Conservation (phyloP, 2,329 filamentous ascomycete genomes). For the Apiospora malaysiana region DNA sequence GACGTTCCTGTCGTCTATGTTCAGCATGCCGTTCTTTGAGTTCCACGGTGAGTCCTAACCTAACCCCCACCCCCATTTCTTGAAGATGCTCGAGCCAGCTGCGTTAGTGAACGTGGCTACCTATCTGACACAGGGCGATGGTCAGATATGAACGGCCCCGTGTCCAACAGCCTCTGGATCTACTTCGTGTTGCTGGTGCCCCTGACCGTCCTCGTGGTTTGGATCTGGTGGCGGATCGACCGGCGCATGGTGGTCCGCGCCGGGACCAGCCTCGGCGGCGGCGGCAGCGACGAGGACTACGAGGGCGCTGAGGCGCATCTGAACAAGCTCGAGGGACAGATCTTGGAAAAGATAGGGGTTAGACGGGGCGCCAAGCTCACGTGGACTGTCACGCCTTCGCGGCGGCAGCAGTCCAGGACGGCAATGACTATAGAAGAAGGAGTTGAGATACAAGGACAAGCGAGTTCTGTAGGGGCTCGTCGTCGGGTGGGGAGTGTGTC, state of each 20-base stretch:
- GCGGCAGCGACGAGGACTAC: not conserved
- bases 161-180: slow-evolving; percentile 21
- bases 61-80: not conserved
- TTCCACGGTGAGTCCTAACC: not conserved
- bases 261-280: not conserved
- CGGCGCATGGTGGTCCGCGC: not conserved
- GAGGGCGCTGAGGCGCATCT: not conserved
- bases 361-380: slow-evolving; percentile 3
- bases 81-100: no score
- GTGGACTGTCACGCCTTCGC: not conserved
- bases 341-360: slow-evolving; percentile 5
- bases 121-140: not conserved
- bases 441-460: not conserved
- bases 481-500: not conserved
- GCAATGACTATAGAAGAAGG: not conserved
- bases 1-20: slow-evolving; percentile 25
- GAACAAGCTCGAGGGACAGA: slow-evolving; percentile 20
- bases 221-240: slow-evolving; percentile 20
- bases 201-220: slow-evolving; percentile 14
- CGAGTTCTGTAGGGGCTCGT: not conserved
- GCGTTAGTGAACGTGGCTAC: no score
- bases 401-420: not conserved
- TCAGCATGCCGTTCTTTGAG: slow-evolving; percentile 15
- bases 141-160: slow-evolving; percentile 11
- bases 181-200: slow-evolving; percentile 21